phyloP scores from a whole-genome alignment of 306 rosid species.

The Quercus gilva region DNA sequence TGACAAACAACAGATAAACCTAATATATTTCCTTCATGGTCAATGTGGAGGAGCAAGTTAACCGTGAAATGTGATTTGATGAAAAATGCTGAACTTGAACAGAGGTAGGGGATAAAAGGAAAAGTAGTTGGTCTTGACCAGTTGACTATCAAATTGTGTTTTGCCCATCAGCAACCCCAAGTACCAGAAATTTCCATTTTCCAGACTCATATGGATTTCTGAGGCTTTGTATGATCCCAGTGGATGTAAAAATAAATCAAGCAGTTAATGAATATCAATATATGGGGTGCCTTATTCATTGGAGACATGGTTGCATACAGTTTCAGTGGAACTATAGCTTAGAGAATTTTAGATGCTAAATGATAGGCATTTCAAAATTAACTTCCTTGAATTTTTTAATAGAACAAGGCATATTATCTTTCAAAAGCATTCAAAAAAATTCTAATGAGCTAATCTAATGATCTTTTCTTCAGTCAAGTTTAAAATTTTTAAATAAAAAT shows the following conservation, averaged over 20 bases:
- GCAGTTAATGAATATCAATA: background rate
- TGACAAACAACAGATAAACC: background rate
- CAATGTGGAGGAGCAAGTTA: background rate
- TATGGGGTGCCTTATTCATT: background rate
- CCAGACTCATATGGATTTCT: background rate
- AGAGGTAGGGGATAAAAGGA: background rate
- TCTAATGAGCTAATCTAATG: background rate
- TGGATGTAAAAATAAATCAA: background rate
- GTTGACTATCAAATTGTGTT: background rate
- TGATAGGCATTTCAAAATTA: background rate
- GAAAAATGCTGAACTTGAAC: background rate
- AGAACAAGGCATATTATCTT: background rate
- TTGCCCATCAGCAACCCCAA: background rate
- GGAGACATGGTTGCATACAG: background rate
- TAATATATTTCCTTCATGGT: background rate
- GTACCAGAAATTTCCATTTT: background rate
- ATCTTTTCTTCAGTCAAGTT: background rate
- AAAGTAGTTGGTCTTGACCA: background rate
- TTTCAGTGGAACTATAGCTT: no score
- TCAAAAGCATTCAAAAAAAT: background rate
- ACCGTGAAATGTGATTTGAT: background rate
- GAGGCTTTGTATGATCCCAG: background rate
- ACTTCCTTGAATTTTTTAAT: background rate
- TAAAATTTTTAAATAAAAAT: background rate
- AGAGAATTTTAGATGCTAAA: background rate